Evolutionary conservation across 345 rosid species (phyloP).

Genomic region (Acer saccharum): DNA sequence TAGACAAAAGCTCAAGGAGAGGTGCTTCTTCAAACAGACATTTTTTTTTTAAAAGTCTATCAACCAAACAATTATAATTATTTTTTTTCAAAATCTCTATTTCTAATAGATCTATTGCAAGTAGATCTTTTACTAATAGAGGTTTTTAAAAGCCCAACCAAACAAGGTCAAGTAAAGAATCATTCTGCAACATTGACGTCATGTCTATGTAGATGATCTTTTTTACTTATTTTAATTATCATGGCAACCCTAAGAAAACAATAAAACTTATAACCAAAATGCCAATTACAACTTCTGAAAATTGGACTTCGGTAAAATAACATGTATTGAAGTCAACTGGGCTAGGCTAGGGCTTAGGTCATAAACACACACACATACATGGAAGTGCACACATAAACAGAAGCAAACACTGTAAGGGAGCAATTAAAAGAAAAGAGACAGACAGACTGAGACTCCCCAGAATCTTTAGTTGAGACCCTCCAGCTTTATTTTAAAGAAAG

Average conservation of each 20-base stretch:
- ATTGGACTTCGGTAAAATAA: background rate
- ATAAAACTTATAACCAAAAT: background rate
- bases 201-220: background rate
- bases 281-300: background rate
- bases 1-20: too few relatives aligned
- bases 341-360: background rate
- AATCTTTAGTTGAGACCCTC: constrained; percentile 6
- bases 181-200: background rate
- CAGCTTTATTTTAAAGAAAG: background rate
- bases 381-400: background rate
- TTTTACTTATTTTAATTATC: background rate
- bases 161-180: background rate
- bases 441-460: constrained; percentile 3
- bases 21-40: too few relatives aligned
- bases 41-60: too few relatives aligned
- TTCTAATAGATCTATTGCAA: too few relatives aligned
- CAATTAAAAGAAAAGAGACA: constrained; percentile 4
- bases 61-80: too few relatives aligned
- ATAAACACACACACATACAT: background rate
- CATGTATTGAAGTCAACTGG: background rate
- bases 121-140: too few relatives aligned
- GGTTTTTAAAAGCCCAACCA: too few relatives aligned
- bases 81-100: too few relatives aligned
- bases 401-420: background rate
- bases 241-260: background rate